Percentiles rank a stretch among this genome's conserved stretches.
phyloP scores from a whole-genome alignment of 495 filamentous ascomycete species.

The Daldinia loculata region DNA sequence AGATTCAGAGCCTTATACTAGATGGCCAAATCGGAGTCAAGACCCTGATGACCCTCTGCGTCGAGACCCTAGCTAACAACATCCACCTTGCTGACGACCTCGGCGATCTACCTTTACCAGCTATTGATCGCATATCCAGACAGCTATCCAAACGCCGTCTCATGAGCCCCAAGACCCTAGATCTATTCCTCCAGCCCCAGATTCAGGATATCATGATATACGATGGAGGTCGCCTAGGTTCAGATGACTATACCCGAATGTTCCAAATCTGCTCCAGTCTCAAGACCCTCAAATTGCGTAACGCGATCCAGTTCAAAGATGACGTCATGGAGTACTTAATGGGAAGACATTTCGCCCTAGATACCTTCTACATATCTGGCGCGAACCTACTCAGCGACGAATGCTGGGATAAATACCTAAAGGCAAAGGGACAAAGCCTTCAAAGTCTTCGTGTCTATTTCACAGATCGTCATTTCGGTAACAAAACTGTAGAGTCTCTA shows the following conservation, averaged over 20 bases:
- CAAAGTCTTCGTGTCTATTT: slow-evolving; percentile 74
- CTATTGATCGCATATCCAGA: slow-evolving; percentile 78
- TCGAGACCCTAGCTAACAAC: slow-evolving; percentile 84
- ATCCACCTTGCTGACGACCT: slow-evolving; percentile 84
- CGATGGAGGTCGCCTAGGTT: slow-evolving; percentile 77
- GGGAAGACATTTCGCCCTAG: slow-evolving; percentile 69
- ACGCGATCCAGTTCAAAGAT: slow-evolving; percentile 90
- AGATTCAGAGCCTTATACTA: slow-evolving; percentile 78
- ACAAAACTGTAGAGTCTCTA: slow-evolving; percentile 66
- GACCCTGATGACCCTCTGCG: slow-evolving; percentile 77
- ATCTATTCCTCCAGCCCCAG: slow-evolving; percentile 78
- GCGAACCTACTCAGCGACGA: slow-evolving; percentile 79
- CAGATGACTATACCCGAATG: slow-evolving; percentile 79
- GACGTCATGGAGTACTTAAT: slow-evolving; percentile 79
- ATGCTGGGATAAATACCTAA: slow-evolving; percentile 74
- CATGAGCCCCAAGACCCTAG: slow-evolving; percentile 71
- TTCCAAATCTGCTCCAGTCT: slow-evolving; percentile 77
- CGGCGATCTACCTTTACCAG: slow-evolving; percentile 72
- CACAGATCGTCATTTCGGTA: slow-evolving; percentile 70
- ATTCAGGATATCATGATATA: slow-evolving; percentile 75
- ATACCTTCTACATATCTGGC: slow-evolving; percentile 71
- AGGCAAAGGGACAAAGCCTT: slow-evolving; percentile 66
- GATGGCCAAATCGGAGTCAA: slow-evolving; percentile 80
- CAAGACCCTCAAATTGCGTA: slow-evolving; percentile 73
- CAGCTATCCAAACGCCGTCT: slow-evolving; percentile 83